Evolutionary conservation across 1,139 yeast species (phyloP).

Genomic region (Sugiyamaella japonica): DNA sequence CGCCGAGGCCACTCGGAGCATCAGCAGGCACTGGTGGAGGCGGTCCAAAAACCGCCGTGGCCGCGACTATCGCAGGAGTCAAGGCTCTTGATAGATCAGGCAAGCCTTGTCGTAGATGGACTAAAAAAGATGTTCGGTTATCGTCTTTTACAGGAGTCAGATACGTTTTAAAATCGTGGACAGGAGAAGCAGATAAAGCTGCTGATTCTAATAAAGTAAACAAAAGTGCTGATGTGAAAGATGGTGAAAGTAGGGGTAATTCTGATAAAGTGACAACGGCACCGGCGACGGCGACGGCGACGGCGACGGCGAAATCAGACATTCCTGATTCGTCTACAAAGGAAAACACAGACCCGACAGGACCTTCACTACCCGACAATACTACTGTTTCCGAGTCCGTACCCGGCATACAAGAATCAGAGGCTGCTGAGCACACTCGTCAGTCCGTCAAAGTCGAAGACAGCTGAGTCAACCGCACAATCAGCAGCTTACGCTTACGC

Average conservation of each 20-base stretch:
- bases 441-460: not conserved
- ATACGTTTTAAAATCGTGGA: constrained; percentile 50
- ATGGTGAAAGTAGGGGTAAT: too few relatives aligned
- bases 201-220: constrained; percentile 7
- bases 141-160: constrained; percentile 63
- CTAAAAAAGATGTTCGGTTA: constrained; percentile 48
- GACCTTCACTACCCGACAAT: not conserved
- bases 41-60: constrained; percentile 24
- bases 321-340: not conserved
- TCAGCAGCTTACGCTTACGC: too few relatives aligned
- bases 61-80: constrained; percentile 30
- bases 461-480: not conserved
- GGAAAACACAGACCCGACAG: constrained; percentile 4
- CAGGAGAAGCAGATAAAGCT: constrained; percentile 32
- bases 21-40: constrained; percentile 3
- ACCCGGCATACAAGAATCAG: not conserved
- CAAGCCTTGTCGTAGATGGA: constrained; percentile 54
- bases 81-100: constrained; percentile 51
- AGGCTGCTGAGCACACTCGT: not conserved
- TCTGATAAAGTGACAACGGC: constrained; percentile 12
- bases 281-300: constrained; percentile 11
- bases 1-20: constrained; percentile 12
- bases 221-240: not conserved
- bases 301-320: constrained; percentile 3
- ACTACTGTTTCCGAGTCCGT: not conserved